Conservation (phyloP, 176 grass and related monocot species). For the Zea mays region Zm-B73-REFERENCE-NAM-5.0 NC_050103.1:99124001-99124500, state of each 20-base stretch:
- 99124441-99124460: conserved; percentile 30
- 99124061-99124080: too few species aligned
- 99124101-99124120: too few species aligned
- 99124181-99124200: not conserved
- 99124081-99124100: too few species aligned
- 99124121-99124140: not conserved
- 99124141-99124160: not conserved
- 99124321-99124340: not conserved
- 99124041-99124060: too few species aligned
- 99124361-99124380: not conserved
- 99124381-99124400: conserved; percentile 30
- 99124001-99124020: too few species aligned
- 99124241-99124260: not conserved
- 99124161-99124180: not conserved
- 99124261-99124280: not conserved
- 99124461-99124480: not conserved
- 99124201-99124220: not conserved
- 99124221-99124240: not conserved
- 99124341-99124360: not conserved
- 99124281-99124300: conserved; percentile 39
- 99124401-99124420: not conserved
- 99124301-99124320: conserved; percentile 24
- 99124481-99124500: conserved; percentile 46
- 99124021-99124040: too few species aligned
- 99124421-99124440: not conserved